Base-by-base conservation (phyloP, 805 yeast genomes). In the Candida ficus region DNA sequence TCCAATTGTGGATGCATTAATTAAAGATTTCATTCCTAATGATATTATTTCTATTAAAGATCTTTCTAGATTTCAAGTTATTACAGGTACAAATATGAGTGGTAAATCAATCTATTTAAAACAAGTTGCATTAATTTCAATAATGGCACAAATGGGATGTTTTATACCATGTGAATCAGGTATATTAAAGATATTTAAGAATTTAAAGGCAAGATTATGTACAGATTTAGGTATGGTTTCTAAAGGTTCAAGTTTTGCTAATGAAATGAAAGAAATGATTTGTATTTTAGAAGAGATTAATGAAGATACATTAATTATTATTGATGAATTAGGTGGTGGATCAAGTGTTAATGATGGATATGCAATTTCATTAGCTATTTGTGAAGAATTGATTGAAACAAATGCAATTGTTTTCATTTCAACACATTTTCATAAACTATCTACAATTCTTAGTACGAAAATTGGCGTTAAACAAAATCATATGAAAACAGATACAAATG, bases 11-110 rank as follows among this genome's bases (percentile, higher is more conserved):
- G 73, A 70, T 39, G 43, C 50, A 1, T 31, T 52, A 2, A 38
- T 61, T 2, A 42, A 49, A 8, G 33, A 46, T 12, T 66, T 61
- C 47, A 49, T 68, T 14, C 53, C 70, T 1, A 74, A 73, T 52
- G 68, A 68, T 47, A 57, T 68, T 1, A 57, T 59, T 4, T 57
- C 64, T 5, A 48, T 60, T 7, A 43, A 52, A 5, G 62, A 58
- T 9, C 54, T 62, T 7, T 69, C 76, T 3, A 48, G 68, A 22
- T 51, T 73, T 8, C 75, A 71, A 41, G 64, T 78, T 2, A 64
- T 78, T 5, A 76, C 82, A 0, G 83, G 83, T 0, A 74, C 78
- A 4, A 78, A 78, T 45, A 75, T 75, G 80, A 78, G 81, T 36
- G 84, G 83, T 2, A 78, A 78, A 49, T 76, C 83, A 0, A 71